Conservation (phyloP, 163 green algal species). For the Chlorella variabilis region DNA sequence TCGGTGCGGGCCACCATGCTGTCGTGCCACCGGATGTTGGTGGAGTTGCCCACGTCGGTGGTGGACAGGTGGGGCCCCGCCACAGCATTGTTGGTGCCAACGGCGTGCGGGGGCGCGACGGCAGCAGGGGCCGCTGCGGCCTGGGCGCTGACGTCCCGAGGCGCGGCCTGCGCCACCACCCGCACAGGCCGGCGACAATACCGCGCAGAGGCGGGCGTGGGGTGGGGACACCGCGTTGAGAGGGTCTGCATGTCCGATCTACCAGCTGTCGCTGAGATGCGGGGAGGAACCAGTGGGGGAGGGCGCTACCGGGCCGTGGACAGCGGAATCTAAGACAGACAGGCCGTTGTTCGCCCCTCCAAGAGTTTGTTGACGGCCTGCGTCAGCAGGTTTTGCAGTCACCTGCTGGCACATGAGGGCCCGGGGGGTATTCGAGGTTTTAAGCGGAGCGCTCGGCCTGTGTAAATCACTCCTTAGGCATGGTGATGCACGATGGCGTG, state of each 20-base stretch:
- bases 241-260: neutral
- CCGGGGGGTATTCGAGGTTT: too few species aligned
- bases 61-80: constrained; percentile 10
- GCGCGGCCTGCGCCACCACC: neutral
- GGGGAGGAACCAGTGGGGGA: too few species aligned
- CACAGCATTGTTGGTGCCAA: constrained; percentile 18
- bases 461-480: too few species aligned
- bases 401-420: too few species aligned
- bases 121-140: neutral
- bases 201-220: neutral
- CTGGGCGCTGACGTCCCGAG: neutral
- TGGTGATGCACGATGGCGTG: too few species aligned
- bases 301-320: too few species aligned
- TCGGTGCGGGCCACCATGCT: constrained; percentile 68
- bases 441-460: too few species aligned
- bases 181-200: constrained; percentile 13
- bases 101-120: neutral
- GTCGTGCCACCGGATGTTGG: constrained; percentile 83
- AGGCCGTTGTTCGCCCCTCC: too few species aligned
- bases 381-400: too few species aligned
- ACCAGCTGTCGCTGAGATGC: too few species aligned
- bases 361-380: too few species aligned
- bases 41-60: constrained; percentile 25
- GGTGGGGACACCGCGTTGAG: neutral
- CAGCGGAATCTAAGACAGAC: too few species aligned